Evolutionary conservation across 495 filamentous ascomycete species (phyloP).

Genomic region (Achaetomiella virescens): DNA sequence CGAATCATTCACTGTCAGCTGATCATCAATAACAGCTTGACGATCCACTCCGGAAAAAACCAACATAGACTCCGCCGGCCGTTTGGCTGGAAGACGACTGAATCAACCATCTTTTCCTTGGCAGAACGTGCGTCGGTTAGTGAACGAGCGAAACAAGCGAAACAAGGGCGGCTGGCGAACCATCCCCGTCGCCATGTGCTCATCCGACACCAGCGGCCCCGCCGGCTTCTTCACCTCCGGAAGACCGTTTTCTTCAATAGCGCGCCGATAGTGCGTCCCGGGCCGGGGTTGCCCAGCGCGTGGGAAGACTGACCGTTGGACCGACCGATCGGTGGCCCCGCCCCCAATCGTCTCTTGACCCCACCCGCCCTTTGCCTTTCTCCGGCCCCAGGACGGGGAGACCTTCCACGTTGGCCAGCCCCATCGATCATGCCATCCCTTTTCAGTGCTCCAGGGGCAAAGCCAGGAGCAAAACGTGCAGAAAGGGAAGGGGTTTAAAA

Average conservation of each 20-base stretch:
- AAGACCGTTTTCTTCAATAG: slow-evolving; percentile 6
- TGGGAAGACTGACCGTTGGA: background rate
- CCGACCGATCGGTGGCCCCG: background rate
- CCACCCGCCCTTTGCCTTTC: background rate
- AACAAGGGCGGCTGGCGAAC: too few relatives aligned
- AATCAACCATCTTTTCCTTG: too few relatives aligned
- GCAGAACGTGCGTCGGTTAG: too few relatives aligned
- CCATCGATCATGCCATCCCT: background rate
- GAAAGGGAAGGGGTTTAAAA: background rate
- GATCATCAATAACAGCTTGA: too few relatives aligned
- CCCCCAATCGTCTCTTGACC: background rate
- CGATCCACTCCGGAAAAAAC: too few relatives aligned
- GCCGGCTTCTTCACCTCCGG: background rate
- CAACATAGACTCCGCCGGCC: too few relatives aligned
- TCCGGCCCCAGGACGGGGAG: background rate
- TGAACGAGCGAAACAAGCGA: too few relatives aligned
- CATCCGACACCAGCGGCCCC: background rate
- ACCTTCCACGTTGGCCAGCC: background rate
- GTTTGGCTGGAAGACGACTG: too few relatives aligned
- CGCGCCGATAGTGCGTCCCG: slow-evolving; percentile 6
- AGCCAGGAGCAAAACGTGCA: background rate
- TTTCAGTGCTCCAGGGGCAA: slow-evolving; percentile 4
- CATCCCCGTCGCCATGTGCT: slow-evolving; percentile 12
- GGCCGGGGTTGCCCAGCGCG: background rate
- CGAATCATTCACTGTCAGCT: too few relatives aligned